These are phyloP conservation scores for Pythium utonaiense DNA, from an alignment of 352 stramenopile species.

Conservation along the genomic window DNA sequence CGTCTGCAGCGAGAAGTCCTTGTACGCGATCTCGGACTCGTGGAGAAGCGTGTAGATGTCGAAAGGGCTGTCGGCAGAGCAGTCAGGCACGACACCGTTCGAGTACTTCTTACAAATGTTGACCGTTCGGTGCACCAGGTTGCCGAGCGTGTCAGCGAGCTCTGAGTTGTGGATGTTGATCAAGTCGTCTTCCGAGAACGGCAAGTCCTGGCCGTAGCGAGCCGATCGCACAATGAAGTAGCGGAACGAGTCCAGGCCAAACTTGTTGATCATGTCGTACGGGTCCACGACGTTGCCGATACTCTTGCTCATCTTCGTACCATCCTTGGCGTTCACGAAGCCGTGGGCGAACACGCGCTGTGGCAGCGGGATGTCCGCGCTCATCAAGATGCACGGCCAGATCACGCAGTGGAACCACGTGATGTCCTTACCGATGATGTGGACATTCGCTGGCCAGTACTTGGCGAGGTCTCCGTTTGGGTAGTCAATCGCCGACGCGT, in stretches of 20 bases:
- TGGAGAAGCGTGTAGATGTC: slow-evolving; percentile 83
- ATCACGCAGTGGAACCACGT: slow-evolving; percentile 99
- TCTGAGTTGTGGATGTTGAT: slow-evolving; percentile 98
- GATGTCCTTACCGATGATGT: slow-evolving; percentile 98
- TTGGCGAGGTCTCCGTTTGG: slow-evolving; percentile 72
- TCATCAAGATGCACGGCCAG: slow-evolving; percentile 99
- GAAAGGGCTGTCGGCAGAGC: slow-evolving; percentile 65
- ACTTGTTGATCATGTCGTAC: slow-evolving; percentile 93
- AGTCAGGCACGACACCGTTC: slow-evolving; percentile 73
- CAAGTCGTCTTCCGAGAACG: slow-evolving; percentile 90
- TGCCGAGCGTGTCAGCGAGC: slow-evolving; percentile 90
- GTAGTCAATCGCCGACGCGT: slow-evolving; percentile 96
- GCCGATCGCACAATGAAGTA: slow-evolving; percentile 91
- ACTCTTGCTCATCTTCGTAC: slow-evolving; percentile 99
- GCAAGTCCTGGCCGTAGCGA: slow-evolving; percentile 96
- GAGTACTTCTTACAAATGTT: slow-evolving; percentile 97
- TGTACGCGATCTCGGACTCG: slow-evolving; percentile 88
- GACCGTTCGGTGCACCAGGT: slow-evolving; percentile 96
- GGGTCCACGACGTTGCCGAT: slow-evolving; percentile 98
- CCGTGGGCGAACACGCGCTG: slow-evolving; percentile 96
- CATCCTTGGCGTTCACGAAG: slow-evolving; percentile 98
- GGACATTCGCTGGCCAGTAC: slow-evolving; percentile 81
- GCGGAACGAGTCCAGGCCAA: slow-evolving; percentile 94
- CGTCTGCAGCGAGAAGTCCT: slow-evolving; percentile 90
- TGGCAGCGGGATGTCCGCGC: slow-evolving; percentile 90